phyloP scores from a whole-genome alignment of 352 stramenopile species.

The Globisporangium canariense region DNA sequence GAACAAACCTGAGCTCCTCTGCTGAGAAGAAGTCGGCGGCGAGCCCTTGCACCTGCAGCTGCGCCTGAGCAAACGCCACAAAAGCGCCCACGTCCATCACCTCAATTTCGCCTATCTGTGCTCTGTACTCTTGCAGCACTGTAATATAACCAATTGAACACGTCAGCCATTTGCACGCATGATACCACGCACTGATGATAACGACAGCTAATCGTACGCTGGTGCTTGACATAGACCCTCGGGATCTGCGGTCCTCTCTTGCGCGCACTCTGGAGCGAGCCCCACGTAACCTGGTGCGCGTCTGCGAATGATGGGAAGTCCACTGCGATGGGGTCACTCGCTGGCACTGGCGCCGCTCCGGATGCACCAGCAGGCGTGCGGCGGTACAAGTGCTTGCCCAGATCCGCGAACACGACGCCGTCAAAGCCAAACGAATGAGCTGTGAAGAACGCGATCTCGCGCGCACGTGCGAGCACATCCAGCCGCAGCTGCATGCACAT shows the following conservation, averaged over 20 bases:
- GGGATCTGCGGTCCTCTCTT: slow-evolving; percentile 72
- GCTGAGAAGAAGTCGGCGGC: slow-evolving; percentile 52
- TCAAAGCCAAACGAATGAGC: slow-evolving; percentile 75
- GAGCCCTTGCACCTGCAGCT: slow-evolving; percentile 60
- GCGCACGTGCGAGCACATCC: slow-evolving; percentile 52
- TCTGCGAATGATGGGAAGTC: slow-evolving; percentile 56
- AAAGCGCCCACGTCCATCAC: slow-evolving; percentile 34
- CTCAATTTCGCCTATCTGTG: slow-evolving; percentile 14
- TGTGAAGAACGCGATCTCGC: slow-evolving; percentile 69
- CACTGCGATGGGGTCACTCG: slow-evolving; percentile 36
- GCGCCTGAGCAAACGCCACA: slow-evolving; percentile 46
- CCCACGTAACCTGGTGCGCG: slow-evolving; percentile 53
- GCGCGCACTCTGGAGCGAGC: slow-evolving; percentile 55
- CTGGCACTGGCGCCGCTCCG: slow-evolving; percentile 17
- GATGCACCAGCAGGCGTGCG: slow-evolving; percentile 25
- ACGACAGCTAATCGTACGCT: slow-evolving; percentile 37
- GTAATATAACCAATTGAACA: background rate
- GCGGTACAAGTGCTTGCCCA: slow-evolving; percentile 67
- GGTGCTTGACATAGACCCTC: slow-evolving; percentile 75
- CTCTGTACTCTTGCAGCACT: slow-evolving; percentile 70
- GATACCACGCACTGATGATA: background rate
- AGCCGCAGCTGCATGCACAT: slow-evolving; percentile 35
- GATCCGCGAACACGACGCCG: slow-evolving; percentile 73
- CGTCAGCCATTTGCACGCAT: background rate
- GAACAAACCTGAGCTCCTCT: slow-evolving; percentile 44